These are phyloP conservation scores for Ophiostoma quercus DNA, from an alignment of 2,329 filamentous ascomycete genomes.

Conservation along the genomic window DNA sequence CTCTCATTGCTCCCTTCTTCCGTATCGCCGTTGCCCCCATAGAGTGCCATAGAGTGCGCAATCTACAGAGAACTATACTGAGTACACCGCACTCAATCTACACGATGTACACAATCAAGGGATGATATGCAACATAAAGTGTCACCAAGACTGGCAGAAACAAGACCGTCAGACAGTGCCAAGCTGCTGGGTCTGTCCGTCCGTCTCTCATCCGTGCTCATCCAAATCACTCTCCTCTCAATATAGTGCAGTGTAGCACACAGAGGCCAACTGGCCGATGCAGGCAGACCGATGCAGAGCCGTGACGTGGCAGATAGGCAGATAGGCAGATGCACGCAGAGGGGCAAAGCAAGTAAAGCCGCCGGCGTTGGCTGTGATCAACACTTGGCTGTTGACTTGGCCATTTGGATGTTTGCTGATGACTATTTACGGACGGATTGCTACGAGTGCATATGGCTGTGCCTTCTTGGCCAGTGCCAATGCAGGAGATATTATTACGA, in stretches of 20 bases:
- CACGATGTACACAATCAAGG: background rate
- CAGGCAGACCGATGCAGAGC: background rate
- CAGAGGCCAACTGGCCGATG: background rate
- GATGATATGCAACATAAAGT: background rate
- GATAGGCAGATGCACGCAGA: too few species aligned
- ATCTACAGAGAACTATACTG: background rate
- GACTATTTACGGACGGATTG: background rate
- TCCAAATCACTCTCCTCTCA: background rate
- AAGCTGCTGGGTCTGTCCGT: slow-evolving; percentile 2
- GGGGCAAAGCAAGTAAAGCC: background rate
- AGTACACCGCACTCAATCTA: too few species aligned
- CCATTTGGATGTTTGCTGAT: background rate
- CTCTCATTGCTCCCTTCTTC: background rate
- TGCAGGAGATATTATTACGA: background rate
- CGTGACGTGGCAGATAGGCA: slow-evolving; percentile 4
- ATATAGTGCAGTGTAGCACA: background rate
- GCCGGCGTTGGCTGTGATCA: background rate
- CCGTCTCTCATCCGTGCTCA: background rate
- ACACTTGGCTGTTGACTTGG: background rate
- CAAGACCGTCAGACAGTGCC: background rate
- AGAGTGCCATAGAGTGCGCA: too few species aligned
- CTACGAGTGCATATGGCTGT: background rate
- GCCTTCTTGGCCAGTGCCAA: background rate
- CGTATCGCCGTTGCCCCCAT: background rate
- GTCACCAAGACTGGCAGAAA: background rate